Conservation (phyloP, 2,329 filamentous ascomycete genomes). For the Talaromyces sp. region DNA sequence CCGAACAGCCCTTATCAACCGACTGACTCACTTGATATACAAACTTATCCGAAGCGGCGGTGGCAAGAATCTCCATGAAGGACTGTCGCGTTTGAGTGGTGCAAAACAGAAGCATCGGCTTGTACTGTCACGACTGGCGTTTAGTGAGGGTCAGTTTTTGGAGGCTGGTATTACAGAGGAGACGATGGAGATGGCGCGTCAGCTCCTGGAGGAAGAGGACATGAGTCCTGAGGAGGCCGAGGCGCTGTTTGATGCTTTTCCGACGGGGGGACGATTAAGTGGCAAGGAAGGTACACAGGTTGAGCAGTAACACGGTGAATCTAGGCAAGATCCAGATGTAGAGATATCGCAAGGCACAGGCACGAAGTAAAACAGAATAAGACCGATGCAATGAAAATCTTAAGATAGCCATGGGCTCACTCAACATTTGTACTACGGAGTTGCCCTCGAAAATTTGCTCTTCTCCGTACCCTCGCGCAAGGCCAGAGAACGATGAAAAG, state of each 20-base stretch:
- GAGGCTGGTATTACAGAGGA: constrained; percentile 74
- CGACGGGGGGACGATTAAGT: constrained; percentile 25
- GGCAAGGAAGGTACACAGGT: constrained; percentile 20
- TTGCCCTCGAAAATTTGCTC: constrained; percentile 19
- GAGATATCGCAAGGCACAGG: too few relatives aligned
- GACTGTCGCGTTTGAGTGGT: constrained; percentile 65
- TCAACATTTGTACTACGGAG: too few relatives aligned
- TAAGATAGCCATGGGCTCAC: too few relatives aligned
- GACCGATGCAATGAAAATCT: too few relatives aligned
- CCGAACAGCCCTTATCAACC: constrained; percentile 55
- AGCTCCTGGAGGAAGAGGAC: constrained; percentile 71
- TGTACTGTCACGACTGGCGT: constrained; percentile 76
- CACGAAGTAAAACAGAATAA: too few relatives aligned
- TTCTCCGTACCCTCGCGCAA: constrained; percentile 37
- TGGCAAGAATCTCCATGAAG: constrained; percentile 64
- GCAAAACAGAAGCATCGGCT: constrained; percentile 79
- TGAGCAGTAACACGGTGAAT: not conserved
- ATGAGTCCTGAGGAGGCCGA: constrained; percentile 77
- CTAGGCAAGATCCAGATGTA: too few relatives aligned
- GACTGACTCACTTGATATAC: constrained; percentile 58
- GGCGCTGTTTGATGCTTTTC: constrained; percentile 50
- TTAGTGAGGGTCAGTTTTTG: constrained; percentile 73
- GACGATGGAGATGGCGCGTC: constrained; percentile 74
- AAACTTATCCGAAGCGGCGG: constrained; percentile 60
- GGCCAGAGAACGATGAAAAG: constrained; percentile 43